phyloP scores from a whole-genome alignment of 2,329 filamentous ascomycete genomes.

The Drechslerella coelobrocha region DNA sequence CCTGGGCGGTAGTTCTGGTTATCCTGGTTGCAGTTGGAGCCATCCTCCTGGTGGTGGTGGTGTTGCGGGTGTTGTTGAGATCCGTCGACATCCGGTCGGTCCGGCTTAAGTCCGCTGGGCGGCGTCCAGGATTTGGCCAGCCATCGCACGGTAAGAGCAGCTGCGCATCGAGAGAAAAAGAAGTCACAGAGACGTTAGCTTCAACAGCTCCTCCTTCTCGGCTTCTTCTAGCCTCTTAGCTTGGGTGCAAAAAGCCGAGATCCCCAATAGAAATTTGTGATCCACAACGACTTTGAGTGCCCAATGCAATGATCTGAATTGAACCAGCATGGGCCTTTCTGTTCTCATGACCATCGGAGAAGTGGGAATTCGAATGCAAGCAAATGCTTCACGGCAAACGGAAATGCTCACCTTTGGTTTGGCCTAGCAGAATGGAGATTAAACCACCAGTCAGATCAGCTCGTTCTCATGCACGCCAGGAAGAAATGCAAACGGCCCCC shows the following conservation, averaged over 20 bases:
- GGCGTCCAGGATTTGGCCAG: constrained; percentile 64
- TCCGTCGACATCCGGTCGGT: constrained; percentile 37
- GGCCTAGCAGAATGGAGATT: constrained; percentile 19
- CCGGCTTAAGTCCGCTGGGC: constrained; percentile 33
- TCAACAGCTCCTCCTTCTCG: no score
- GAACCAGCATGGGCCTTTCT: no score
- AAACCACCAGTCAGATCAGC: constrained; percentile 14
- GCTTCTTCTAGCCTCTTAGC: no score
- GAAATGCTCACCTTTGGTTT: constrained; percentile 46
- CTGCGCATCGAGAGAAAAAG: constrained; percentile 59
- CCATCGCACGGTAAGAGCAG: constrained; percentile 77
- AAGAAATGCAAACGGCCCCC: not conserved
- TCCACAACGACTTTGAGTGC: no score
- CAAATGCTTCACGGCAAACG: not conserved
- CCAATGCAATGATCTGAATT: no score
- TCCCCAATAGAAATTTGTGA: constrained; percentile 32
- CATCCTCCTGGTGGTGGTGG: constrained; percentile 42
- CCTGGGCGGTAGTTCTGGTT: no score
- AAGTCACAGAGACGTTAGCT: constrained; percentile 51
- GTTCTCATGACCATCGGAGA: not conserved
- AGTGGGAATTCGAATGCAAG: not conserved
- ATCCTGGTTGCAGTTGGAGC: no score
- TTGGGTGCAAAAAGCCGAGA: constrained; percentile 11
- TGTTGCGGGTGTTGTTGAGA: constrained; percentile 54
- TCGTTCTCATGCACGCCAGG: not conserved